phyloP scores from a whole-genome alignment of 495 filamentous ascomycete genomes.

The Penicillium roqueforti region DNA sequence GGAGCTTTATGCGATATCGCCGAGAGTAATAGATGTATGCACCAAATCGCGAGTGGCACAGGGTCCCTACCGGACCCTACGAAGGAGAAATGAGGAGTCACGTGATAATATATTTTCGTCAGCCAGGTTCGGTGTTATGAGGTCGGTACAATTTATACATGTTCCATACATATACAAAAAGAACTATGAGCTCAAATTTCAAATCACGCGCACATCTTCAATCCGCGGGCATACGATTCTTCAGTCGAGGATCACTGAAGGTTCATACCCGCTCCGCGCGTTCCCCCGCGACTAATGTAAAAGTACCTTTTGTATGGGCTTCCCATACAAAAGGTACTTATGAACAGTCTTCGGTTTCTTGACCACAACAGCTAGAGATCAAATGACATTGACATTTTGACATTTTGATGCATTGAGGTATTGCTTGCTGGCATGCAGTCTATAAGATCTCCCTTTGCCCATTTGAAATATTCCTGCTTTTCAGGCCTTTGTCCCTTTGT shows the following conservation, averaged over 20 bases:
- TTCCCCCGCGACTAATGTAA: not conserved
- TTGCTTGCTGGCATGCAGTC: too few relatives aligned
- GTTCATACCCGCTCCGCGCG: not conserved
- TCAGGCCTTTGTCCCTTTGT: too few relatives aligned
- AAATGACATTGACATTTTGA: too few relatives aligned
- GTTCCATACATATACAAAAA: not conserved
- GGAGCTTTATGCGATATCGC: conserved; percentile 22
- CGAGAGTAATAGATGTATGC: conserved; percentile 13
- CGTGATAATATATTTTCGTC: not conserved
- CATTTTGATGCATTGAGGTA: too few relatives aligned
- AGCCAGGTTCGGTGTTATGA: not conserved
- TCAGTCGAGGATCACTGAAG: not conserved
- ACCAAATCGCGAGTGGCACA: conserved; percentile 16
- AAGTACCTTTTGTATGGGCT: not conserved
- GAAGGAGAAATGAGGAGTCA: conserved; percentile 3
- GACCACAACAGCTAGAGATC: not conserved
- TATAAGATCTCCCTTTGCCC: too few relatives aligned
- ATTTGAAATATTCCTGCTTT: too few relatives aligned
- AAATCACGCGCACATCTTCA: not conserved
- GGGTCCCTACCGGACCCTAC: conserved; percentile 1
- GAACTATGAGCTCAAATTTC: not conserved
- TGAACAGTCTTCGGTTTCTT: not conserved
- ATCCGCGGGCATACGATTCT: not conserved
- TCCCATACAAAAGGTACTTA: not conserved
- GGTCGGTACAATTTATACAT: not conserved